Evolutionary conservation across 2,329 filamentous ascomycete species (phyloP), one percentile per base, ranked within the genome.

Genomic region (Epichloe coenophiala): DNA sequence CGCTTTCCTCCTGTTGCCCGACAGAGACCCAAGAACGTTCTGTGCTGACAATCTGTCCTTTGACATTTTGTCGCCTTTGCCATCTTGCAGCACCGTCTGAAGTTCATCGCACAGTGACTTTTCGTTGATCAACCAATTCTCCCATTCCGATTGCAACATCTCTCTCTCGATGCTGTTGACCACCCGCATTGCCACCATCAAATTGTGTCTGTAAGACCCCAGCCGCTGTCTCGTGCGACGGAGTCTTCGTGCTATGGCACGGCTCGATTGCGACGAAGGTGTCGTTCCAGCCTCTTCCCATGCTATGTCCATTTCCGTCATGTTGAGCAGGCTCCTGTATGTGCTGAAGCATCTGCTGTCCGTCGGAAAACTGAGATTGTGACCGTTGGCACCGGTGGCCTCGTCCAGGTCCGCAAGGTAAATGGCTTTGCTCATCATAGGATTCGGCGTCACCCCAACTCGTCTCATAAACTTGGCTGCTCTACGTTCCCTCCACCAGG

Each of bases 131-230:
- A 97, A 75, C 90, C 91, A 98, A 56, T 87, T 86, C 69, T 95
- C 90, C 84, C 89, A 98, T 65, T 96, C 91, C 0, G 85, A 84
- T 60, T 81, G 78, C 49, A 97, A 68, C 64, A 95, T 83, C 65
- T 96, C 89, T 52, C 78, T 77, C 71, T 97, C 93, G 31, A 97
- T 81, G 51, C 78, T 84, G 67, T 97, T 96, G 54, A 97, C 83
- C 2, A 96, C 80, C 4, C 90, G 81, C 71, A 97, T 81, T 5
- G 90, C 89, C 5, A 98, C 90, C 2, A 97, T 71, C 19, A 98
- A 73, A 62, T 97, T 89, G 64, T 98, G 88, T 3, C 93, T 78
- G 64, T 96, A 93, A 2, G 80, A 73, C 1, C 86, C 91, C 0
- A 98, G 78, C 23, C 84, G 79, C 66, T 95, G 86, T 9, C 91